phyloP scores from a whole-genome alignment of 2,329 filamentous ascomycete species.

The Knufia petricola region DNA sequence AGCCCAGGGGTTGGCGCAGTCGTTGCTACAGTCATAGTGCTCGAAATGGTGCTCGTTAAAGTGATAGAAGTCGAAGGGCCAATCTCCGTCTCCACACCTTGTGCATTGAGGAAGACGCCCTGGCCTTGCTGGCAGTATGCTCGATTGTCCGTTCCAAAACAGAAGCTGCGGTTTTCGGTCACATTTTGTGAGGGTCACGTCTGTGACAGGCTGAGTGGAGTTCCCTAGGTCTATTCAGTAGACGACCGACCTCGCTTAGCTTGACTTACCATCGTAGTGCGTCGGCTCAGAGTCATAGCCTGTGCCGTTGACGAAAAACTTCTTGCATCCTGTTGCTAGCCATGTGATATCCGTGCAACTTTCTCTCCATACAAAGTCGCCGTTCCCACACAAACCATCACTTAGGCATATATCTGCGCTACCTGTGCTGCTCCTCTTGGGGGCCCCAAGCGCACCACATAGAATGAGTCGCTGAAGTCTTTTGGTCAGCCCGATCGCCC shows the following conservation, averaged over 20 bases:
- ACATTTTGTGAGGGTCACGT: not conserved
- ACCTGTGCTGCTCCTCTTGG: not conserved
- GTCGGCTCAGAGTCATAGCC: not conserved
- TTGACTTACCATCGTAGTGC: not conserved
- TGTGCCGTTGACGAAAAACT: slow-evolving; percentile 17
- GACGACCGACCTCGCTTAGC: too few species aligned
- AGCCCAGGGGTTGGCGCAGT: not conserved
- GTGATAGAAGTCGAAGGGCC: not conserved
- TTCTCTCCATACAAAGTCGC: slow-evolving; percentile 24
- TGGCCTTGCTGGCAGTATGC: not conserved
- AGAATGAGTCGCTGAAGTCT: not conserved
- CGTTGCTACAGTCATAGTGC: not conserved
- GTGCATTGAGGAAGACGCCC: not conserved
- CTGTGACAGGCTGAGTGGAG: too few species aligned
- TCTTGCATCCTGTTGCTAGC: slow-evolving; percentile 18
- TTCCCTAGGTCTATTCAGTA: too few species aligned
- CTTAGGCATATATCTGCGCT: not conserved
- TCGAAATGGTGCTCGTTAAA: not conserved
- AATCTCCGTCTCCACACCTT: not conserved
- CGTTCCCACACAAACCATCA: slow-evolving; percentile 10
- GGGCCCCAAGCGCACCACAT: not conserved
- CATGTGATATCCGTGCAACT: slow-evolving; percentile 23
- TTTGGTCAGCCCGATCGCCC: not conserved
- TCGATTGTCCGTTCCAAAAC: slow-evolving; percentile 1
- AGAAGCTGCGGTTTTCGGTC: slow-evolving; percentile 1